A percentile compares a stretch with the other conserved stretches of the same genome.
Conservation (phyloP, 208 protist genomes). For the Trypanosoma brucei region DNA sequence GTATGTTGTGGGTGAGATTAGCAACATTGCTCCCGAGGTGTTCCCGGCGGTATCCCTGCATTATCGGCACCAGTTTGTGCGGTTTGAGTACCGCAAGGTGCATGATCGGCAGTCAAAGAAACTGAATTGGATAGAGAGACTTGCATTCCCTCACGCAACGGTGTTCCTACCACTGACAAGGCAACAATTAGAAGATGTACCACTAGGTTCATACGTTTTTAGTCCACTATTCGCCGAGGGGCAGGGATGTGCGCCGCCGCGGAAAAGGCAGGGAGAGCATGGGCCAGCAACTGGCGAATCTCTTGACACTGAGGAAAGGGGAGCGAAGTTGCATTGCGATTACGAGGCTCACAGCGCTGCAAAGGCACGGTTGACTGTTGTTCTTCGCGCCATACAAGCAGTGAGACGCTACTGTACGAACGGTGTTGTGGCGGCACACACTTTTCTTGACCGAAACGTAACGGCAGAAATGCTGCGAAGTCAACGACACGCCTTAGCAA, state of each 20-base stretch:
- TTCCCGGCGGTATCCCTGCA: constrained; percentile 89
- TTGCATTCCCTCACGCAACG: constrained; percentile 51
- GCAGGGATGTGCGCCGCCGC: background rate
- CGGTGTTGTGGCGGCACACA: constrained; percentile 23
- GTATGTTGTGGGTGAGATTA: constrained; percentile 80
- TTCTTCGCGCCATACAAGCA: constrained; percentile 65
- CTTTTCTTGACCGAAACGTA: constrained; percentile 52
- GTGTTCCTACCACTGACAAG: constrained; percentile 49
- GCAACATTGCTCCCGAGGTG: constrained; percentile 80
- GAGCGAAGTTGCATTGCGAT: constrained; percentile 9
- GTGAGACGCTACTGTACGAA: constrained; percentile 47
- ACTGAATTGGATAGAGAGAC: constrained; percentile 64
- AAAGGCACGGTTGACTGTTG: constrained; percentile 51
- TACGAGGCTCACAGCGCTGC: constrained; percentile 54
- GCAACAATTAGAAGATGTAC: constrained; percentile 42
- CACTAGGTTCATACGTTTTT: constrained; percentile 76
- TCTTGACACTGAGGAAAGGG: constrained; percentile 5
- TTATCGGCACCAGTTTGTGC: constrained; percentile 90
- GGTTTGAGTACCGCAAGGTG: constrained; percentile 83
- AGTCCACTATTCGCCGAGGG: constrained; percentile 47
- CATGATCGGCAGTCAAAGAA: constrained; percentile 52
- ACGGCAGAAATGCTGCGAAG: constrained; percentile 72
- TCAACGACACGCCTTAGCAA: constrained; percentile 27
- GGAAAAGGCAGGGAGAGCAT: background rate
- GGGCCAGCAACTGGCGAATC: background rate